Percentiles rank a stretch among this genome's conserved stretches.
phyloP scores from a whole-genome alignment of 2,329 filamentous ascomycete species.

The Chrysoporthe puriensis region DNA sequence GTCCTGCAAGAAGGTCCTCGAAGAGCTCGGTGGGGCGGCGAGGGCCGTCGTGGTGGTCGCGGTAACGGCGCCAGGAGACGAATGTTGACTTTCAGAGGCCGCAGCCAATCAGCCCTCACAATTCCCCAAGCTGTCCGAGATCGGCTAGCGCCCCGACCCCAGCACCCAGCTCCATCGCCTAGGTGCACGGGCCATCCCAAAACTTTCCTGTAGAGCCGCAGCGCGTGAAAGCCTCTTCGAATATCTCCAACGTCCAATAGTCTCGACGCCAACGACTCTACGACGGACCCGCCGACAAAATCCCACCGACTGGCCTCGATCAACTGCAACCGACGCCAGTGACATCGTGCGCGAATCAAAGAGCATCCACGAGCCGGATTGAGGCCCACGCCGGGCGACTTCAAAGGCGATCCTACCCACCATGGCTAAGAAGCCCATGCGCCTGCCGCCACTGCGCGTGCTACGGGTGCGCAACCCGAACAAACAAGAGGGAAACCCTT shows the following conservation, averaged over 20 bases:
- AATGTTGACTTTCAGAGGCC: slow-evolving; percentile 29
- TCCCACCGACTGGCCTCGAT: background rate
- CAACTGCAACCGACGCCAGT: background rate
- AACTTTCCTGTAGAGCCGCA: slow-evolving; percentile 20
- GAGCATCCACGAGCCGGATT: slow-evolving; percentile 2
- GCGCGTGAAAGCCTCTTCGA: background rate
- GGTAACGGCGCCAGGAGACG: slow-evolving; percentile 14
- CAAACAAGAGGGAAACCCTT: slow-evolving; percentile 54
- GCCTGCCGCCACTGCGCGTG: slow-evolving; percentile 59
- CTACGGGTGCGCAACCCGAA: slow-evolving; percentile 60
- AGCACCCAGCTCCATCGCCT: background rate
- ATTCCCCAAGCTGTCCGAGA: background rate
- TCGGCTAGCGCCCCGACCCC: background rate
- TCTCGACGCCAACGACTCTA: background rate
- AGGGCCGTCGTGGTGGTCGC: slow-evolving; percentile 6
- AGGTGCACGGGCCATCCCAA: slow-evolving; percentile 23
- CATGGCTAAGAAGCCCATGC: slow-evolving; percentile 12
- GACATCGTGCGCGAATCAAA: background rate
- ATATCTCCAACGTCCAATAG: background rate
- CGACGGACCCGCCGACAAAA: background rate
- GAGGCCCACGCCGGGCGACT: slow-evolving; percentile 27
- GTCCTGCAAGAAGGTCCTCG: background rate
- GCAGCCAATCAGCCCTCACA: slow-evolving; percentile 24
- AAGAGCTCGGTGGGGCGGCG: slow-evolving; percentile 1
- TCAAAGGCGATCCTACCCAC: slow-evolving; percentile 16